Conservation (phyloP, 2,329 filamentous ascomycete genomes). For the Ceratocystis eucalypticola region DNA sequence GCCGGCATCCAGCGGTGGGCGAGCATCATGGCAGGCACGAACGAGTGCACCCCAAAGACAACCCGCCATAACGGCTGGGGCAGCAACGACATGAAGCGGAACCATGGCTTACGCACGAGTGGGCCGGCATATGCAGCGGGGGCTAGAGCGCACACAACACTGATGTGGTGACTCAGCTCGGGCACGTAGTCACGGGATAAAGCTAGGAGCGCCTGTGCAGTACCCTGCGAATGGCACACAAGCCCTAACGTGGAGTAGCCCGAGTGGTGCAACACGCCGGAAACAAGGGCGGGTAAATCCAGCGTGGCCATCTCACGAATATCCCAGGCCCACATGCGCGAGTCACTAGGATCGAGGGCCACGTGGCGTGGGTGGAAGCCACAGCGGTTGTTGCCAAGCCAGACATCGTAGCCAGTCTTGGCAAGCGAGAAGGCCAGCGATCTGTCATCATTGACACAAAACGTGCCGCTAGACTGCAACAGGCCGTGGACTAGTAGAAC, state of each 20-base stretch:
- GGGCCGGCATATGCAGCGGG: constrained; percentile 84
- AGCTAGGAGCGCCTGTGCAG: constrained; percentile 75
- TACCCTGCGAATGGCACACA: constrained; percentile 81
- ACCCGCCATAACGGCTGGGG: constrained; percentile 56
- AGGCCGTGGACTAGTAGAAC: constrained; percentile 80
- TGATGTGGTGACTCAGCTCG: constrained; percentile 67
- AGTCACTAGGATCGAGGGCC: constrained; percentile 57
- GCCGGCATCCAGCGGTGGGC: constrained; percentile 58
- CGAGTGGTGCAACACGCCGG: constrained; percentile 67
- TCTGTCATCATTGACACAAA: constrained; percentile 79
- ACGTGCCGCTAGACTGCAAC: constrained; percentile 75
- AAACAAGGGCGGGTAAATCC: constrained; percentile 69
- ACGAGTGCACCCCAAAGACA: constrained; percentile 82
- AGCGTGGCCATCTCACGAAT: constrained; percentile 87
- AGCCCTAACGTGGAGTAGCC: constrained; percentile 44
- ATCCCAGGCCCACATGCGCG: constrained; percentile 94
- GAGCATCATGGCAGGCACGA: constrained; percentile 86
- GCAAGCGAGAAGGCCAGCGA: constrained; percentile 84
- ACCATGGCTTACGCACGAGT: constrained; percentile 73
- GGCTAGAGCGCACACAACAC: constrained; percentile 80
- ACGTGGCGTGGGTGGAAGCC: constrained; percentile 69
- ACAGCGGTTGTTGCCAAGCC: constrained; percentile 88
- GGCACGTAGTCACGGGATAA: constrained; percentile 82
- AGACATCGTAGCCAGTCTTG: constrained; percentile 87
- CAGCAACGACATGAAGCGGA: constrained; percentile 61